Conservation (phyloP, 2,329 filamentous ascomycete genomes). For the Mycosphaerella arachidis region DNA sequence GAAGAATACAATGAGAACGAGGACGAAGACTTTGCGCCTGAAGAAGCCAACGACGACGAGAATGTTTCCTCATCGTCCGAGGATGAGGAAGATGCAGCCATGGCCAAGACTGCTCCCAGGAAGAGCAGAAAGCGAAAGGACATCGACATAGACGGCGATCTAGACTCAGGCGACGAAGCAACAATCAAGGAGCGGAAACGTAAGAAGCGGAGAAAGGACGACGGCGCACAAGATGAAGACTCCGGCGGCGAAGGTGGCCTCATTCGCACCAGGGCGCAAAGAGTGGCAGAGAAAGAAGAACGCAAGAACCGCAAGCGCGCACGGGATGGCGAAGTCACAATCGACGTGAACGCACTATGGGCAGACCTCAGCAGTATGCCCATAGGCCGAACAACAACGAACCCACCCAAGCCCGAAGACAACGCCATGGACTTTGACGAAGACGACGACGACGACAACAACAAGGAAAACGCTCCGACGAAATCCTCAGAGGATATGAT, state of each 20-base stretch:
- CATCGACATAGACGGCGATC: constrained; percentile 30
- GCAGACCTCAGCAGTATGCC: constrained; percentile 44
- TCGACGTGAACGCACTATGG: constrained; percentile 55
- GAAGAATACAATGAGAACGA: constrained; percentile 41
- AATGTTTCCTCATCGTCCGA: constrained; percentile 33
- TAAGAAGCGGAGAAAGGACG: constrained; percentile 37
- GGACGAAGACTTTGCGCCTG: constrained; percentile 43
- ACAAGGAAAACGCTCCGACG: constrained; percentile 23
- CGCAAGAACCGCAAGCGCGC: constrained; percentile 44
- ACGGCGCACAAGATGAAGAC: constrained; percentile 21
- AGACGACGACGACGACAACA: constrained; percentile 17
- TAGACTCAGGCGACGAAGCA: constrained; percentile 54
- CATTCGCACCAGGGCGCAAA: constrained; percentile 52
- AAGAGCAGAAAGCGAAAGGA: constrained; percentile 37
- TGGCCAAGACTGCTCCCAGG: constrained; percentile 19
- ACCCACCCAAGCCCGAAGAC: constrained; percentile 10
- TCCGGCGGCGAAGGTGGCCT: constrained; percentile 48
- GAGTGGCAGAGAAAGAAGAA: constrained; percentile 46
- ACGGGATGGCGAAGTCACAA: constrained; percentile 45
- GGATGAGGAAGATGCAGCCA: constrained; percentile 31
- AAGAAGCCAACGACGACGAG: constrained; percentile 29
- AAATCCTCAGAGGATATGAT: constrained; percentile 44
- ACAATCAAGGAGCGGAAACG: constrained; percentile 48
- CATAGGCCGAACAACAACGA: constrained; percentile 23
- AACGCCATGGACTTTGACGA: constrained; percentile 20